Base-by-base conservation (phyloP, 2,329 filamentous ascomycete genomes). In the Penicillium sp. region DNA sequence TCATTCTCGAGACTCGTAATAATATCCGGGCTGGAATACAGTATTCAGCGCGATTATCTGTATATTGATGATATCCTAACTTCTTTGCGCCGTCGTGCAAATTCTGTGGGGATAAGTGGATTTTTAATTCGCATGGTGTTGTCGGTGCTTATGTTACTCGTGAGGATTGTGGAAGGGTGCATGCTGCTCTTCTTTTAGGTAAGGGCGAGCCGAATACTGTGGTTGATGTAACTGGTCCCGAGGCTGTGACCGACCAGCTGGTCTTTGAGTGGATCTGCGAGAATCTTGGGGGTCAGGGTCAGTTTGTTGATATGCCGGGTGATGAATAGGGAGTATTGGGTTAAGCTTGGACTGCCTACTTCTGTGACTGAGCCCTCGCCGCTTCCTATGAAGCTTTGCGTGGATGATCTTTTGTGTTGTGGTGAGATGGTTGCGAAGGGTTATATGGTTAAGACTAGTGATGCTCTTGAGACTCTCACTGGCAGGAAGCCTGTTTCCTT, bases 331-430 rank as follows among this genome's bases (percentile, higher is more conserved):
- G 41, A 44, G 8, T 45, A 45, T 12, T 52, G 49, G 49, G 26
- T 46, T 9, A 14, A 45, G 31, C 49, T 37, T n/a, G 49, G 49
- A 27, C 20, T 52, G n/a, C 49, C 49, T 15, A 37, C 27, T 29
- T n/a, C 25, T 18, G 44, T 53, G 15, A 27, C 43, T 14, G 51
- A 53, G 22, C 41, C 45, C 22, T 53, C 44, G 23, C n/a, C 27
- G 18, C 47, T 48, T 14, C 44, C 51, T 8, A 53, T 53, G 51
- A 49, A 53, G 44, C 51, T 53, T 8, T 53, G 51, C 12, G 42
- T 53, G 14, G 51, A 53, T 33, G 51, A 53, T 37, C 45, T 53
- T 18, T 20, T 49, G 26, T 53, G 51, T 22, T 53, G 52, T 29
- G 46, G 52, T 18, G 37, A 54, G 29, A 54, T 54, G 46, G 46